Evolutionary conservation across 371 early-diverging fungal species (phyloP), one percentile per base, ranked within the genome.

Genomic region (Apophysomyces trapeziformis): DNA sequence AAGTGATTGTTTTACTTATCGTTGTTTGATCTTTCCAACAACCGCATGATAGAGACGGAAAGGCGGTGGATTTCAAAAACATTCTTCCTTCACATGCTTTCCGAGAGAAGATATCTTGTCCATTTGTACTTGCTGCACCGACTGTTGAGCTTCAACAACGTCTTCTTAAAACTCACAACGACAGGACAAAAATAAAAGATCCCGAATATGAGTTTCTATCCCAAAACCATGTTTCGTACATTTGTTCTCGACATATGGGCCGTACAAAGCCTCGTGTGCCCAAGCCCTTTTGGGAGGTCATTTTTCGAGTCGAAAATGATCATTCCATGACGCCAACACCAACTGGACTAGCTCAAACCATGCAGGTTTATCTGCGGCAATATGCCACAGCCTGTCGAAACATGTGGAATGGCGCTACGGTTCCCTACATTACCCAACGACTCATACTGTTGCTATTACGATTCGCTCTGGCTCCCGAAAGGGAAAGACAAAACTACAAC

Each of bases 311-410:
- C 46, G 46, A 46, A 6, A 46, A 46, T 46, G 46, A 46, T 46
- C n/a, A 12, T 46, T n/a, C n/a, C 46, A 46, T 46, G n/a, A 46
- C 9, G n/a, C 46, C 46, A 46, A 46, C 5, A 46, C 46, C 46
- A 14, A 41, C 41, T 41, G 41, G 41, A 41, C 41, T 41, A 41
- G 12, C 9, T 41, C 7, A 12, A 41, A 41, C 46, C n/a, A 46
- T 46, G 46, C 14, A 46, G 46, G 46, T 46, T 46, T 46, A 46
- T 46, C 14, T 46, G 16, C 46, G 46, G 46, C 46, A 46, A 46
- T 46, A 14, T 46, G 46, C 46, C 46, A 46, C 46, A n/a, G 46
- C 4, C 14, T 2, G 46, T 46, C 8, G 16, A 46, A 46, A 46
- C 46, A 46, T 46, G 46, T 46, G 46, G 46, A n/a, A 9, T n/a